Conservation (phyloP, 83 land plant genomes). For the Picea abies region DNA sequence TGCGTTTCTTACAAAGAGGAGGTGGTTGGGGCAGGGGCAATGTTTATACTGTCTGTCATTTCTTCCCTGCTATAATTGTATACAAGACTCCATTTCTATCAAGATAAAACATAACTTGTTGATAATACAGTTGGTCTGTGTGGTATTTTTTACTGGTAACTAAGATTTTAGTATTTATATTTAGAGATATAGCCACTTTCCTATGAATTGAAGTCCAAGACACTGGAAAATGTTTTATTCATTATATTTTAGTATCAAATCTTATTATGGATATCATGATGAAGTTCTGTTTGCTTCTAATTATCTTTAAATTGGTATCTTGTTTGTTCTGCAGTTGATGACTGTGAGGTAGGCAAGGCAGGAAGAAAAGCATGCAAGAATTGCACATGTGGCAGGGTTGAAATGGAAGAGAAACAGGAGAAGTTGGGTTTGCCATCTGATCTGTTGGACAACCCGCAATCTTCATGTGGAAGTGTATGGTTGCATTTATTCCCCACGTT, state of each 20-base stretch:
- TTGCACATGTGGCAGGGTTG: conserved; percentile 98
- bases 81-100: too few species aligned
- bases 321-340: conserved; percentile 54
- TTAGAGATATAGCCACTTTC: too few species aligned
- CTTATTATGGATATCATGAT: neutral
- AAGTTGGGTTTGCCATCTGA: conserved; percentile 64
- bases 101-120: too few species aligned
- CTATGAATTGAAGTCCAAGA: too few species aligned
- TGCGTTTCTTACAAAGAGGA: too few species aligned
- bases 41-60: too few species aligned
- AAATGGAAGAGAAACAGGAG: conserved; percentile 75
- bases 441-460: conserved; percentile 75
- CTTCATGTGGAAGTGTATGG: conserved; percentile 81
- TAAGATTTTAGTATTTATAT: too few species aligned
- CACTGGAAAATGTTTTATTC: neutral
- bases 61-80: too few species aligned
- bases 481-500: too few species aligned
- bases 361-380: conserved; percentile 95
- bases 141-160: too few species aligned
- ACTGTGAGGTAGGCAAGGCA: conserved; percentile 87
- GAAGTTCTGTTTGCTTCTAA: neutral
- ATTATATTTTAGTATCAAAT: neutral
- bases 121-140: too few species aligned
- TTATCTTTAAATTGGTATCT: neutral
- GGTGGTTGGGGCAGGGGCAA: too few species aligned